Percentiles rank a stretch among this genome's conserved stretches.
phyloP scores from a whole-genome alignment of 768 basidiomycete species.

The Podaxis pistillaris region DNA sequence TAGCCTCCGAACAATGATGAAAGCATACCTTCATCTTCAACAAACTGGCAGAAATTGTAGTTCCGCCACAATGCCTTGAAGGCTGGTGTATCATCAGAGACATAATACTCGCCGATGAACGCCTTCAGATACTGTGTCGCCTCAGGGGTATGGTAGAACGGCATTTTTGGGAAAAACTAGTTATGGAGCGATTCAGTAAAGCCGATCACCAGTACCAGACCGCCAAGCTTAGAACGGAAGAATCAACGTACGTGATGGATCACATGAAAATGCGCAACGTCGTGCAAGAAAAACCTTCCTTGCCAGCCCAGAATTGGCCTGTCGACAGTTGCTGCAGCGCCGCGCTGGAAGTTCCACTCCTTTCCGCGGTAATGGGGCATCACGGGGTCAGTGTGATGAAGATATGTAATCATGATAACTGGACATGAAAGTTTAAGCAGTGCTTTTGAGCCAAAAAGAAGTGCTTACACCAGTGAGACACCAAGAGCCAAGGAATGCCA shows the following conservation, averaged over 20 bases:
- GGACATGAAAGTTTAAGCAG: neutral
- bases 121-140: slow-evolving; percentile 48
- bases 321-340: slow-evolving; percentile 61
- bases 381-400: slow-evolving; percentile 62
- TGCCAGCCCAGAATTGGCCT: slow-evolving; percentile 59
- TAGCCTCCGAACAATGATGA: neutral
- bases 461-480: slow-evolving; percentile 53
- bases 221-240: neutral
- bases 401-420: slow-evolving; percentile 58
- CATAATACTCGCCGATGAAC: slow-evolving; percentile 52
- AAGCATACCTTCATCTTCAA: slow-evolving; percentile 49
- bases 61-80: slow-evolving; percentile 51
- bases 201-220: neutral
- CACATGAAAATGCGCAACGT: slow-evolving; percentile 64
- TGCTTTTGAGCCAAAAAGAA: neutral
- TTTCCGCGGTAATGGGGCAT: slow-evolving; percentile 57
- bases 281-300: slow-evolving; percentile 66
- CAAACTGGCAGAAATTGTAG: slow-evolving; percentile 57
- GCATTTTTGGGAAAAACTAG: slow-evolving; percentile 61
- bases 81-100: slow-evolving; percentile 34
- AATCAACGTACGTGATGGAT: slow-evolving; percentile 51
- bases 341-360: slow-evolving; percentile 61
- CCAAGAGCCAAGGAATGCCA: slow-evolving; percentile 52
- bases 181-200: neutral
- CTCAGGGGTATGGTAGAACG: slow-evolving; percentile 55